phyloP scores from a whole-genome alignment of 73 alveolate species.

The Paraurostyla sp. region DNA sequence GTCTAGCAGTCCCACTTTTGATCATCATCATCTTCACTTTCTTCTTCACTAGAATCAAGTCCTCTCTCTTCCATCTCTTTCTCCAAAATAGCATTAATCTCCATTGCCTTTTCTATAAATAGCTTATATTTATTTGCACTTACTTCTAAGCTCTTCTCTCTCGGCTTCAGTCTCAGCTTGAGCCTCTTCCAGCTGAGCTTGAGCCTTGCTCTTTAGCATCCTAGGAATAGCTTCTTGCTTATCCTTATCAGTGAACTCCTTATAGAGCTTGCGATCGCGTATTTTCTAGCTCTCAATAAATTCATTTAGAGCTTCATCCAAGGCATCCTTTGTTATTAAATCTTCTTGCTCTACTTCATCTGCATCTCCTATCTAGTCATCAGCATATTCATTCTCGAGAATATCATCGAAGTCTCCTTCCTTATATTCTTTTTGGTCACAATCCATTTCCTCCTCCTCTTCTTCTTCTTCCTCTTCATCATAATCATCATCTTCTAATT shows the following conservation, averaged over 20 bases:
- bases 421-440: slow-evolving; percentile 1
- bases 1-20: slow-evolving; percentile 84
- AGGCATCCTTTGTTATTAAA: slow-evolving; percentile 16
- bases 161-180: slow-evolving; percentile 39
- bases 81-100: neutral
- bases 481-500: neutral
- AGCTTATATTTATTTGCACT: neutral
- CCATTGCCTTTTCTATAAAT: neutral
- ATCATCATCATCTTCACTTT: slow-evolving; percentile 64
- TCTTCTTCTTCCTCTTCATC: slow-evolving; percentile 44
- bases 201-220: neutral
- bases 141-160: slow-evolving; percentile 22
- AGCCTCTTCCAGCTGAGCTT: slow-evolving; percentile 21
- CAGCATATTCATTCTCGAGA: slow-evolving; percentile 49
- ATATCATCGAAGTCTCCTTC: slow-evolving; percentile 35
- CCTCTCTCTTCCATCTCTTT: slow-evolving; percentile 11
- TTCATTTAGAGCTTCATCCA: slow-evolving; percentile 56
- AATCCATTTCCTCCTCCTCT: neutral
- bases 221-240: neutral
- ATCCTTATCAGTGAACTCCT: slow-evolving; percentile 35
- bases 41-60: neutral
- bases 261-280: slow-evolving; percentile 32
- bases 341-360: slow-evolving; percentile 51
- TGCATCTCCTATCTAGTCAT: slow-evolving; percentile 65
- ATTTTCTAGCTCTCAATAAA: slow-evolving; percentile 48